A percentile compares a stretch with the other conserved stretches of the same genome.
phyloP scores from a whole-genome alignment of 768 basidiomycete species.

The Kwoniella sp. region DNA sequence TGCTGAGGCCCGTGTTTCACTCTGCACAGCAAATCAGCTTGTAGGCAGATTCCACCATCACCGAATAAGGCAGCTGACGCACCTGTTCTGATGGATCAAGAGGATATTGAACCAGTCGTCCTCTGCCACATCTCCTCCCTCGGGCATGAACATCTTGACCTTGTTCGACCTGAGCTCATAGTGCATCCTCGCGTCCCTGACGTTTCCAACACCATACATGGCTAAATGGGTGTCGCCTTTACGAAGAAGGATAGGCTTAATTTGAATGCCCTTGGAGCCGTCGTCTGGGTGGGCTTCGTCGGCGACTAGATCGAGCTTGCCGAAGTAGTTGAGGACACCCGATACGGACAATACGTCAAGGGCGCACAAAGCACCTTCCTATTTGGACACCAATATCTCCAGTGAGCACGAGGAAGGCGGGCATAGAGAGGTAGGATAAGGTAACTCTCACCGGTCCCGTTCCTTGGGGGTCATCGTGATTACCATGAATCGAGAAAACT shows the following conservation, averaged over 20 bases:
- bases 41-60: too few relatives aligned
- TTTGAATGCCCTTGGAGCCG: slow-evolving; percentile 68
- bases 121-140: slow-evolving; percentile 66
- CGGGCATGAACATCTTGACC: slow-evolving; percentile 93
- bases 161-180: slow-evolving; percentile 91
- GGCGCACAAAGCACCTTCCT: slow-evolving; percentile 95
- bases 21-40: slow-evolving; percentile 57
- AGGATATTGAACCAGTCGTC: slow-evolving; percentile 90
- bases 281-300: slow-evolving; percentile 68
- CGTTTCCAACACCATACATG: slow-evolving; percentile 92
- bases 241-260: slow-evolving; percentile 84
- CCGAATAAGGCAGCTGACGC: slow-evolving; percentile 30
- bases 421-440: neutral
- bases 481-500: slow-evolving; percentile 98
- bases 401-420: neutral
- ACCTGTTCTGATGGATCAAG: slow-evolving; percentile 95
- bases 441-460: slow-evolving; percentile 72
- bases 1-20: slow-evolving; percentile 94
- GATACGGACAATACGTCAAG: slow-evolving; percentile 92
- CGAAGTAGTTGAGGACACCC: slow-evolving; percentile 96
- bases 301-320: slow-evolving; percentile 82
- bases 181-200: slow-evolving; percentile 95
- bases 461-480: slow-evolving; percentile 98
- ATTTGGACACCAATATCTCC: neutral
- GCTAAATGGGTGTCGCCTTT: slow-evolving; percentile 87